Evolutionary conservation across 257 asterid genomes (phyloP).

Genomic region (Capsicum rhomboideum): DNA sequence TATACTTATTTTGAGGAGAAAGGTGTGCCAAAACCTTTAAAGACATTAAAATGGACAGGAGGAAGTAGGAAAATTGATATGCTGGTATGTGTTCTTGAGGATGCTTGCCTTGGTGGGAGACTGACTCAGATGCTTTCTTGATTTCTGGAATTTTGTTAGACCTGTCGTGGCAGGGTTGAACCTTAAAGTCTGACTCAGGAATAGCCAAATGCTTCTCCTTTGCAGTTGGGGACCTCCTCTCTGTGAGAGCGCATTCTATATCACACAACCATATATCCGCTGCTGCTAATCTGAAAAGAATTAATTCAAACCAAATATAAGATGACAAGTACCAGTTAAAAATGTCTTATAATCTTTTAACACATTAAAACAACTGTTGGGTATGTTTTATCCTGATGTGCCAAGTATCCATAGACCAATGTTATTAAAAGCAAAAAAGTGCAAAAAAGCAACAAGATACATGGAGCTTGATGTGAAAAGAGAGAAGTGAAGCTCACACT

Average conservation of each 20-base stretch:
- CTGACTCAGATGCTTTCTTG: constrained; percentile 8
- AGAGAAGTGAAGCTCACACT: background rate
- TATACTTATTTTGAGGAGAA: background rate
- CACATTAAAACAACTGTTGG: background rate
- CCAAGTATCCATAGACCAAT: background rate
- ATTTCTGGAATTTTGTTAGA: constrained; percentile 18
- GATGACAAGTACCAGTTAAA: background rate
- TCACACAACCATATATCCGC: constrained; percentile 3
- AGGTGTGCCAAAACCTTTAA: background rate
- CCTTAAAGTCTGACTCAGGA: constrained; percentile 9
- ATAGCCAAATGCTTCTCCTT: constrained; percentile 16
- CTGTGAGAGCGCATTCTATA: constrained; percentile 7
- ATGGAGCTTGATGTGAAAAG: background rate
- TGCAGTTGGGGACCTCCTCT: constrained; percentile 16
- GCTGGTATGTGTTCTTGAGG: constrained; percentile 6
- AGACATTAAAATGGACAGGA: background rate
- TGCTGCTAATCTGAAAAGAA: constrained; percentile 33
- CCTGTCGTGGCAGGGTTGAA: constrained; percentile 15
- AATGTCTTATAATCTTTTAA: background rate
- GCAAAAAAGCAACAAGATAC: background rate
- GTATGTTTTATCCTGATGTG: background rate
- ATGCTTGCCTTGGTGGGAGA: constrained; percentile 28
- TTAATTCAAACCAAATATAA: background rate
- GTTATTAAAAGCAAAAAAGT: background rate
- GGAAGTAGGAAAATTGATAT: background rate